These are phyloP conservation scores for Zangia roseola DNA, from an alignment of 768 basidiomycete species.

Conservation along the genomic window DNA sequence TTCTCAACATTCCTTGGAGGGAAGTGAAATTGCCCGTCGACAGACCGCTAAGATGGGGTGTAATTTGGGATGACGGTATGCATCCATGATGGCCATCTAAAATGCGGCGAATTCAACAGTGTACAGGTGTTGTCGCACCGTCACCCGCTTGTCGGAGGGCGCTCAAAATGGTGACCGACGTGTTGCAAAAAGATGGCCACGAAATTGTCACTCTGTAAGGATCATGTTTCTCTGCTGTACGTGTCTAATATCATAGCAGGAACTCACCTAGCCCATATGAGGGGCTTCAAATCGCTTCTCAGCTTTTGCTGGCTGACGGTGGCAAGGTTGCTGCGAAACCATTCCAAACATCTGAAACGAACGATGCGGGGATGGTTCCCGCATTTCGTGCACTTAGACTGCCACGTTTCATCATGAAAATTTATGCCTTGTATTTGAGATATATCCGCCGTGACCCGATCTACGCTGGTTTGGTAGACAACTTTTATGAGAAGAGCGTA, in stretches of 20 bases:
- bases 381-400: constrained; percentile 41
- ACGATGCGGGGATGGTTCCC: constrained; percentile 47
- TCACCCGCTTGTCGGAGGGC: constrained; percentile 63
- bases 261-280: constrained; percentile 48
- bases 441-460: constrained; percentile 50
- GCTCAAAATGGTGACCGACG: constrained; percentile 44
- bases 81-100: neutral
- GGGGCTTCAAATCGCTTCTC: constrained; percentile 50
- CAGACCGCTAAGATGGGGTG: constrained; percentile 58
- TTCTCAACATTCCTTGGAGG: constrained; percentile 35
- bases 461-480: constrained; percentile 54
- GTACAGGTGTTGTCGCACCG: constrained; percentile 52
- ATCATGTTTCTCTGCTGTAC: neutral
- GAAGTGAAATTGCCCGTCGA: constrained; percentile 42
- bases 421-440: constrained; percentile 52
- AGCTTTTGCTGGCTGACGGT: constrained; percentile 52
- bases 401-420: constrained; percentile 43
- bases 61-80: constrained; percentile 63
- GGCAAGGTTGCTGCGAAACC: constrained; percentile 37
- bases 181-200: constrained; percentile 46
- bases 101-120: neutral
- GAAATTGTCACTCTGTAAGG: constrained; percentile 52
- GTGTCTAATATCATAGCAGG: constrained; percentile 9
- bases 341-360: constrained; percentile 42
- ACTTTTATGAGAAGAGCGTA: constrained; percentile 47